These are phyloP conservation scores for Cercospora sp. DNA, from an alignment of 2,329 filamentous ascomycete genomes.

Conservation along the genomic window DNA sequence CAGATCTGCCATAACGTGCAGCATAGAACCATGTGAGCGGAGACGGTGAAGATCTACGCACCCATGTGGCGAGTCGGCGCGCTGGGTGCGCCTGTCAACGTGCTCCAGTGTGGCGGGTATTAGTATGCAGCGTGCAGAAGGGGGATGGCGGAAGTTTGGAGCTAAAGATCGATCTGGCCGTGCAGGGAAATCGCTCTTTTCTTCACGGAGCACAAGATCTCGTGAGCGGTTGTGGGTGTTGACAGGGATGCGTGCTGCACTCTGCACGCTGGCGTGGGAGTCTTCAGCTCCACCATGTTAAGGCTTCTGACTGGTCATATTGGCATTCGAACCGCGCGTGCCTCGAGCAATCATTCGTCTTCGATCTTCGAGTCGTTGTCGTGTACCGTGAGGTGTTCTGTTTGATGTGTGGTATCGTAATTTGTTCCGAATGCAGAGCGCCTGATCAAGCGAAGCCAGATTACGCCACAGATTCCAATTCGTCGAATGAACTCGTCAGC, in stretches of 20 bases:
- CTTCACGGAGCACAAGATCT: background rate
- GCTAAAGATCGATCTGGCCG: background rate
- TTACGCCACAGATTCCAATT: slow-evolving; percentile 10
- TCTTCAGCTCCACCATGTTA: background rate
- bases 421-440: background rate
- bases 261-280: background rate
- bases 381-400: background rate
- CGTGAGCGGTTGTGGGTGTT: background rate
- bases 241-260: background rate
- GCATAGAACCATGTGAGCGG: slow-evolving; percentile 4
- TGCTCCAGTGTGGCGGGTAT: background rate
- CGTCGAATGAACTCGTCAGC: background rate
- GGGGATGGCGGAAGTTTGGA: background rate
- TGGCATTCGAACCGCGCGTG: background rate
- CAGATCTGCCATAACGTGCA: slow-evolving; percentile 11
- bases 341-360: background rate
- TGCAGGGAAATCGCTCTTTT: background rate
- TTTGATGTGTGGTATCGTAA: background rate
- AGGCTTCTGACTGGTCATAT: background rate
- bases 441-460: slow-evolving; percentile 7
- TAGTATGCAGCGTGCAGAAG: background rate
- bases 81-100: background rate
- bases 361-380: background rate
- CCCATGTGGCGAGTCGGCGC: background rate
- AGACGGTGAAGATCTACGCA: background rate